phyloP scores from a whole-genome alignment of 345 rosid species.

The Reutealis trisperma region DNA sequence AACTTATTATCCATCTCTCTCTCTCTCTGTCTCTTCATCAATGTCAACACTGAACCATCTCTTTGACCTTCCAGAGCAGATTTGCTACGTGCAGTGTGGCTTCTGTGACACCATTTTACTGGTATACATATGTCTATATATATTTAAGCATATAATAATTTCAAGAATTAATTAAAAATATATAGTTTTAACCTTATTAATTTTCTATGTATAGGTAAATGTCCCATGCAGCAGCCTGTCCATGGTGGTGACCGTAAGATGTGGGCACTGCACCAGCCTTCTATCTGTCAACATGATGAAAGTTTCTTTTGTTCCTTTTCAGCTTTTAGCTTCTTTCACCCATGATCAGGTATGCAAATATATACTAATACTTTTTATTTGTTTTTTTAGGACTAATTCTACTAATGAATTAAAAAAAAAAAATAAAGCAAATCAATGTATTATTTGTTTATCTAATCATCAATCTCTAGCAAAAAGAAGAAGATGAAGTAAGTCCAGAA shows the following conservation, averaged over 20 bases:
- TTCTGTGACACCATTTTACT: constrained; percentile 88
- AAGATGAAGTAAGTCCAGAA: constrained; percentile 19
- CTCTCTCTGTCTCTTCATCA: constrained; percentile 4
- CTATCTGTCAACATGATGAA: constrained; percentile 92
- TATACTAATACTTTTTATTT: background rate
- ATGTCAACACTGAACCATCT: constrained; percentile 66
- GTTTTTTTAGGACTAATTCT: background rate
- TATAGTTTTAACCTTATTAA: background rate
- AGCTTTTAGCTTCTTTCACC: constrained; percentile 67
- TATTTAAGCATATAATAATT: too few species aligned
- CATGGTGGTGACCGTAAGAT: constrained; percentile 88
- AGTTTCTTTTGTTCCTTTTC: constrained; percentile 84
- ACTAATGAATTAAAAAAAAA: background rate
- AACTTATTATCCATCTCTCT: background rate
- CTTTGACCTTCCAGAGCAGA: constrained; percentile 84
- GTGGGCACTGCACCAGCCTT: constrained; percentile 92
- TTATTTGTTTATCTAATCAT: too few species aligned
- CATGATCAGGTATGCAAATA: constrained; percentile 26
- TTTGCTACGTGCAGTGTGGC: constrained; percentile 96
- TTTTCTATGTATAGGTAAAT: constrained; percentile 57
- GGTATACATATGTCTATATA: constrained; percentile 35
- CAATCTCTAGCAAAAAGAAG: constrained; percentile 41
- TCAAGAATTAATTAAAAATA: background rate
- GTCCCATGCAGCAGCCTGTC: constrained; percentile 88
- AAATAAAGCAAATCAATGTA: too few species aligned